phyloP scores from a whole-genome alignment of 257 asterid genomes.

The Knoxia roxburghii region DNA sequence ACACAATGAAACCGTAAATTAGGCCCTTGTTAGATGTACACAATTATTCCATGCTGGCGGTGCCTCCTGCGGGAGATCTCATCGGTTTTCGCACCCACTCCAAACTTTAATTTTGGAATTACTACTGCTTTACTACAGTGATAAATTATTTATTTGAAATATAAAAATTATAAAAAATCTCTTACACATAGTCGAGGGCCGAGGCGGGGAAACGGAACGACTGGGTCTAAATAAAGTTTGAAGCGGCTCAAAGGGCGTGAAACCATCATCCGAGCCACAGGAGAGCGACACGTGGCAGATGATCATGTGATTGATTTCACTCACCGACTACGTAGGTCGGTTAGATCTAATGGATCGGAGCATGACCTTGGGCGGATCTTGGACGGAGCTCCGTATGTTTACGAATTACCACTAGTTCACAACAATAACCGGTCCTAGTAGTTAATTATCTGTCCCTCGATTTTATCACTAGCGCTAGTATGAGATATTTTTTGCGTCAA shows the following conservation, averaged over 20 bases:
- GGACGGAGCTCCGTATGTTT: not conserved
- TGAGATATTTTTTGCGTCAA: too few relatives aligned
- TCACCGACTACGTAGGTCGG: constrained; percentile 12
- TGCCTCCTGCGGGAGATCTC: constrained; percentile 23
- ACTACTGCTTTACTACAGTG: too few relatives aligned
- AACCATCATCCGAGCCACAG: not conserved
- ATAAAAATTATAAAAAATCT: not conserved
- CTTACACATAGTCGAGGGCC: not conserved
- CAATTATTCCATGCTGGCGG: constrained; percentile 15
- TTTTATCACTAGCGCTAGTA: too few relatives aligned
- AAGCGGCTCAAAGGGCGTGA: not conserved
- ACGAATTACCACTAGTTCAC: too few relatives aligned
- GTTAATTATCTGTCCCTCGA: not conserved
- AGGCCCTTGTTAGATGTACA: not conserved
- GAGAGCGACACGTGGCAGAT: not conserved
- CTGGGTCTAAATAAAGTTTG: not conserved
- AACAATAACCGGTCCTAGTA: too few relatives aligned
- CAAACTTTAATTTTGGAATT: not conserved
- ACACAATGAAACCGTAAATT: not conserved
- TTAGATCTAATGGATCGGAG: too few relatives aligned
- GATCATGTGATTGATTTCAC: not conserved
- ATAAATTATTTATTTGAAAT: too few relatives aligned
- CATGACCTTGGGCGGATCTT: not conserved
- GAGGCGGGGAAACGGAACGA: not conserved
- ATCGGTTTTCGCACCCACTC: constrained; percentile 17